Base-by-base conservation (phyloP, 2,329 filamentous ascomycete species). In the Cladosporium sp. region DNA sequence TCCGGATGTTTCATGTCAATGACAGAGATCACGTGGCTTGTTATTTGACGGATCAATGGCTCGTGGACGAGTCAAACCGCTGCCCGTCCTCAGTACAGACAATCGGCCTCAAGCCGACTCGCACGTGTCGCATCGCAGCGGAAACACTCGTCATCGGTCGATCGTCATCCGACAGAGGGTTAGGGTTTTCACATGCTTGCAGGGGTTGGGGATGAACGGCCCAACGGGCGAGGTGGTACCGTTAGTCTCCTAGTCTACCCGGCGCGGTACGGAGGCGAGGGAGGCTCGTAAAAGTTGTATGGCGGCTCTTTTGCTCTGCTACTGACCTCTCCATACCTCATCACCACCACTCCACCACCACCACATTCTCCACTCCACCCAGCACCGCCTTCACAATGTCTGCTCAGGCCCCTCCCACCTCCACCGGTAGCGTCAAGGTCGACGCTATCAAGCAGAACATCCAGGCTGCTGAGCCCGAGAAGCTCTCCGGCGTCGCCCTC, bases 401-500 rank as follows among this genome's bases (percentile, higher is more conserved):
- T 35, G 66, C 74, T 56, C 68, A 73, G 60, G 66, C 74, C 62
- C 77, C 78, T 56, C 74, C 77, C 47, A 70, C 74, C 61, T 75
- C 77, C 56, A 81, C 79, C 60, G 75, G 78, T 73, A 78, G 77
- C 66, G 65, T 68, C 66, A 81, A 82, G 76, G 68, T 83, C 62
- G 79, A 82, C 65, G 77, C 77, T 67, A 68, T 77, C 65, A 78
- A 81, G 72, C 74, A 78, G 65, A 73, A 71, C 52, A 67, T 75
- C 60, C 69, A 72, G 44, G 78, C 79, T 59, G 68, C 70, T 48
- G 71, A 77, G 64, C 78, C 80, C n/a, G 68, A 75, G 66, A 80
- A 84, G 75, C 80, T 85, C 65, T 80, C 75, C 66, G 85, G 86
- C 62, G 48, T 91, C 66, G 80, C 76, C 60, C 90, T 99, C 70